A percentile compares a stretch with the other conserved stretches of the same genome.
Evolutionary conservation across 1,139 yeast species (phyloP).

Genomic region (Pichia sp.): DNA sequence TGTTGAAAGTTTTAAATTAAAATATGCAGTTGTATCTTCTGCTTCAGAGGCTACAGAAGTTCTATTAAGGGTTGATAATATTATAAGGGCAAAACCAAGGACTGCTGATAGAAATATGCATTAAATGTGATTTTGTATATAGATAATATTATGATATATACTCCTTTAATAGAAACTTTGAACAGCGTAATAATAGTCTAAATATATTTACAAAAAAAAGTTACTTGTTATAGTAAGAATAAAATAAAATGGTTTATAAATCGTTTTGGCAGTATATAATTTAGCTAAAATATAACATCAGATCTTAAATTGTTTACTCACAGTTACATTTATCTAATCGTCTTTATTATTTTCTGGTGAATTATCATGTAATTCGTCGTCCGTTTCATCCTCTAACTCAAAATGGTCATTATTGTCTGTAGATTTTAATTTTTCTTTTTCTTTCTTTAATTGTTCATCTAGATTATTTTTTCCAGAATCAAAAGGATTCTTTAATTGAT

Average conservation of each 20-base stretch:
- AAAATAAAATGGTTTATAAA: too few relatives aligned
- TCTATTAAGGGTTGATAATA: slow-evolving; percentile 88
- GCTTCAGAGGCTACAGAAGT: slow-evolving; percentile 98
- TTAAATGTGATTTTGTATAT: neutral
- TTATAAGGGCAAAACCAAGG: slow-evolving; percentile 94
- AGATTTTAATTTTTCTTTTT: slow-evolving; percentile 17
- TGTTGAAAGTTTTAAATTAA: slow-evolving; percentile 86
- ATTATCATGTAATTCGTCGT: slow-evolving; percentile 12
- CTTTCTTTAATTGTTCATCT: slow-evolving; percentile 21
- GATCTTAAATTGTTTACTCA: too few relatives aligned
- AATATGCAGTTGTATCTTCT: slow-evolving; percentile 89
- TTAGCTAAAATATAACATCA: too few relatives aligned
- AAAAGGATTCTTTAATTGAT: slow-evolving; percentile 13
- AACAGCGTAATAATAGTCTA: too few relatives aligned
- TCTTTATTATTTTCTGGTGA: slow-evolving; percentile 1
- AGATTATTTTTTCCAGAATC: slow-evolving; percentile 18
- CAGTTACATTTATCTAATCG: too few relatives aligned
- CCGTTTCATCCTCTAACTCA: slow-evolving; percentile 27
- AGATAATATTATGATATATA: too few relatives aligned
- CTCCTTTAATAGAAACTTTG: too few relatives aligned
- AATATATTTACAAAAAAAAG: too few relatives aligned
- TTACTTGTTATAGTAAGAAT: too few relatives aligned
- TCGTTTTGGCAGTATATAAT: too few relatives aligned
- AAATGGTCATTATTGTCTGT: slow-evolving; percentile 20
- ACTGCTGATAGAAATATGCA: slow-evolving; percentile 74